Evolutionary conservation across 225 moss, liverwort and hornwort species (phyloP).

Genomic region (Marchantia polymorpha): DNA sequence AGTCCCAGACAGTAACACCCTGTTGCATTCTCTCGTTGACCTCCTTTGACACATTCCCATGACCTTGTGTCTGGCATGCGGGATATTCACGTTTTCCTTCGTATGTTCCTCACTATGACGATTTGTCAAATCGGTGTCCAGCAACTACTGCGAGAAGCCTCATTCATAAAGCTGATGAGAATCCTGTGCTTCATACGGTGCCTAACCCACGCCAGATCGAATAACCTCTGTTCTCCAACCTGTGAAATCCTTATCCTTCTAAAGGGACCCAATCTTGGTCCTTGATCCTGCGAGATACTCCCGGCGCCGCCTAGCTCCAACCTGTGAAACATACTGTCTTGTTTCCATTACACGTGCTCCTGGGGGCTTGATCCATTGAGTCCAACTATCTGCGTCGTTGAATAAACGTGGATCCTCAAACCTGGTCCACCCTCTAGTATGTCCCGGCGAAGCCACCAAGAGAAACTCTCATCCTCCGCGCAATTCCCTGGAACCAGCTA

Average conservation of each 20-base stretch:
- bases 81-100: background rate
- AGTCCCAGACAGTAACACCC: slow-evolving; percentile 21
- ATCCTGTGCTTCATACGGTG: background rate
- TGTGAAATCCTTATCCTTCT: background rate
- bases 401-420: background rate
- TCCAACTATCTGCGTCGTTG: background rate
- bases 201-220: slow-evolving; percentile 6
- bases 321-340: background rate
- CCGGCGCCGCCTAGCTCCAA: background rate
- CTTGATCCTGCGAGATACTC: background rate
- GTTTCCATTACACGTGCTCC: background rate
- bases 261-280: background rate
- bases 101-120: background rate
- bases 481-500: background rate
- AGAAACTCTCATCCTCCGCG: background rate
- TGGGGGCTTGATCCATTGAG: slow-evolving; percentile 10
- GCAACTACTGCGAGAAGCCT: background rate
- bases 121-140: background rate
- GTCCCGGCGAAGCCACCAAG: background rate
- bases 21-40: background rate
- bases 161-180: background rate
- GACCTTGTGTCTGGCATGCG: slow-evolving; percentile 11
- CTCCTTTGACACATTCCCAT: slow-evolving; percentile 28
- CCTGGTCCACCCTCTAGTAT: background rate
- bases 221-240: background rate